Percentiles rank a stretch among this genome's conserved stretches.
phyloP scores from a whole-genome alignment of 148 eudicot species.

The Rhododendron vialii region DNA sequence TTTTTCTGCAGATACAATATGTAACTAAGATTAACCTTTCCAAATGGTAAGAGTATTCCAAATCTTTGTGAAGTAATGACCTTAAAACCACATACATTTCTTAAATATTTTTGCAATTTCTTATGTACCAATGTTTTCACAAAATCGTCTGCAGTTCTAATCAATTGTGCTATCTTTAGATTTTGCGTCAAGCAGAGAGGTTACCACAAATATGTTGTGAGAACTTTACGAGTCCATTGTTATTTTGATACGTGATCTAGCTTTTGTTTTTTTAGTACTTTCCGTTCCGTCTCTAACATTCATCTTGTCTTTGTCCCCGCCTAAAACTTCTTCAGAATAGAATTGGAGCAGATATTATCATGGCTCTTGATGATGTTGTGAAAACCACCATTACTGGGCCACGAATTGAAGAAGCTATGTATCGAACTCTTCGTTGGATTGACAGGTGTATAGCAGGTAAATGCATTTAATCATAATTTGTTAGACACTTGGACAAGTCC shows the following conservation, averaged over 20 bases:
- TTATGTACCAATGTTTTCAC: not conserved
- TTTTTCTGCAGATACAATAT: not conserved
- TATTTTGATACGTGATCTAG: not conserved
- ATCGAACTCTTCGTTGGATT: conserved; percentile 92
- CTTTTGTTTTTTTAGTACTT: not conserved
- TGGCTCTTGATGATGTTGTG: conserved; percentile 96
- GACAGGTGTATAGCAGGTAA: conserved; percentile 87
- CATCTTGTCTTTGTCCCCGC: conserved; percentile 7
- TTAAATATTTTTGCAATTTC: not conserved
- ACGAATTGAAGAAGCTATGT: conserved; percentile 92
- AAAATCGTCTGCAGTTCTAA: not conserved
- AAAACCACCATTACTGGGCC: conserved; percentile 82
- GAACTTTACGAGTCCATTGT: not conserved
- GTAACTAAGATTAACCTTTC: not conserved
- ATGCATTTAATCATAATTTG: not conserved
- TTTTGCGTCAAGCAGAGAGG: not conserved
- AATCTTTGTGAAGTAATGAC: not conserved
- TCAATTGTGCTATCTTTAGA: not conserved
- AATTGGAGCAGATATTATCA: conserved; percentile 38
- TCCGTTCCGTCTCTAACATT: not conserved
- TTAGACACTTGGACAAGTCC: not conserved
- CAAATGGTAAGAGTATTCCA: not conserved
- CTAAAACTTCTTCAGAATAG: not conserved
- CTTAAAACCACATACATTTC: not conserved
- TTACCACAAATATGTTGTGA: not conserved